phyloP scores from a whole-genome alignment of 1,284 basidiomycete genomes.

The Coriolopsis trogii region DNA sequence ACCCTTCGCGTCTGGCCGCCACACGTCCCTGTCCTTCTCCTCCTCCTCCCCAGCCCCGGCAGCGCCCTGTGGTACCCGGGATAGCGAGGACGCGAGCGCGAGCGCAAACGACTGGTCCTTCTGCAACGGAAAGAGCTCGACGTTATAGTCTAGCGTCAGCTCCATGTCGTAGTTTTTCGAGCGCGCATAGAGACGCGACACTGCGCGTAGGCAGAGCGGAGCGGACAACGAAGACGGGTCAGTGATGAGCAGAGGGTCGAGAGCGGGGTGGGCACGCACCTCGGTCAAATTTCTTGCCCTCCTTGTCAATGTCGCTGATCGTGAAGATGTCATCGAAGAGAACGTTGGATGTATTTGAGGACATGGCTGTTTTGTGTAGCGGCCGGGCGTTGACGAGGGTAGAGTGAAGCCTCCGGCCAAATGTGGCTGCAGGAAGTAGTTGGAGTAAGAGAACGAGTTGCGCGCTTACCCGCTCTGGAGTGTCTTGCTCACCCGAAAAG shows the following conservation, averaged over 20 bases:
- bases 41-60: slow-evolving; percentile 53
- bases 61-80: slow-evolving; percentile 56
- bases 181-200: slow-evolving; percentile 84
- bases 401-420: too few relatives aligned
- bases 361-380: slow-evolving; percentile 44
- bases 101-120: slow-evolving; percentile 80
- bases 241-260: too few relatives aligned
- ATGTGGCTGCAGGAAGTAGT: too few relatives aligned
- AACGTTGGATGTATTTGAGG: slow-evolving; percentile 68
- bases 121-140: slow-evolving; percentile 81
- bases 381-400: background rate
- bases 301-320: slow-evolving; percentile 83
- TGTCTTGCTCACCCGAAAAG: too few relatives aligned
- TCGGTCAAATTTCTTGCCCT: slow-evolving; percentile 97
- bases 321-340: slow-evolving; percentile 92
- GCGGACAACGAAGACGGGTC: too few relatives aligned
- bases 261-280: slow-evolving; percentile 51
- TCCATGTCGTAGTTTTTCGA: slow-evolving; percentile 91
- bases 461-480: too few relatives aligned
- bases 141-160: slow-evolving; percentile 89
- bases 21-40: slow-evolving; percentile 78
- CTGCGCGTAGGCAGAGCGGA: slow-evolving; percentile 40
- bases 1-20: slow-evolving; percentile 89
- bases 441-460: too few relatives aligned
- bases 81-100: slow-evolving; percentile 84